Conservation (phyloP, 1,139 yeast species). For the Geotrichum carabidarum region DNA sequence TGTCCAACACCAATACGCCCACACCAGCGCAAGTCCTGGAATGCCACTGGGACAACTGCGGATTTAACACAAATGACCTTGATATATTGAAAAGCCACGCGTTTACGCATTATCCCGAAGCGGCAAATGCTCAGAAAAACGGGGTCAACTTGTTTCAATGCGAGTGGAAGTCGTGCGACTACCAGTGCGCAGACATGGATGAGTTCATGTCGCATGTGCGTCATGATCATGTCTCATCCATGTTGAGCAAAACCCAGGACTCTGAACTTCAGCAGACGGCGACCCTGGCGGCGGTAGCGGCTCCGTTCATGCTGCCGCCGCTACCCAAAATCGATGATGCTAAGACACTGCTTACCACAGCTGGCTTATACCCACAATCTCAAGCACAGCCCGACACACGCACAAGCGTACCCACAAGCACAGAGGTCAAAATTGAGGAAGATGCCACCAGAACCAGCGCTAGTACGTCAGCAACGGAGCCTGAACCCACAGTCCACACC, state of each 20-base stretch:
- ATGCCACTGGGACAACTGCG: conserved; percentile 36
- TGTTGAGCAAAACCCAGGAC: background rate
- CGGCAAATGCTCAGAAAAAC: conserved; percentile 15
- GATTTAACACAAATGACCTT: conserved; percentile 25
- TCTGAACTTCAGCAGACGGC: background rate
- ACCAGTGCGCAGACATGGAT: conserved; percentile 48
- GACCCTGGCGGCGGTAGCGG: no score
- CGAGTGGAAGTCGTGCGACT: conserved; percentile 71
- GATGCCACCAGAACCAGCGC: conserved; percentile 14
- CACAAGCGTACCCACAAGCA: background rate
- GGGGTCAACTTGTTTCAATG: conserved; percentile 43
- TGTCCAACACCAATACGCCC: conserved; percentile 4
- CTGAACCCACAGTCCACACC: conserved; percentile 28
- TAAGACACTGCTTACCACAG: no score
- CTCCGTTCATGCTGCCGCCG: no score
- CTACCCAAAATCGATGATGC: no score
- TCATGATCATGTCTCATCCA: conserved; percentile 43
- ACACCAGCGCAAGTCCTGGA: conserved; percentile 19
- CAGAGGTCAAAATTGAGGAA: background rate
- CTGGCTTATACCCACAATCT: no score
- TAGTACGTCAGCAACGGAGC: background rate
- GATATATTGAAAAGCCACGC: conserved; percentile 39
- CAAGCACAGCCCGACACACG: no score
- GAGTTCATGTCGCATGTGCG: conserved; percentile 58
- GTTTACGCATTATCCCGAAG: conserved; percentile 49